phyloP scores from a whole-genome alignment of 768 basidiomycete genomes.

The Baorangia bicolor region DNA sequence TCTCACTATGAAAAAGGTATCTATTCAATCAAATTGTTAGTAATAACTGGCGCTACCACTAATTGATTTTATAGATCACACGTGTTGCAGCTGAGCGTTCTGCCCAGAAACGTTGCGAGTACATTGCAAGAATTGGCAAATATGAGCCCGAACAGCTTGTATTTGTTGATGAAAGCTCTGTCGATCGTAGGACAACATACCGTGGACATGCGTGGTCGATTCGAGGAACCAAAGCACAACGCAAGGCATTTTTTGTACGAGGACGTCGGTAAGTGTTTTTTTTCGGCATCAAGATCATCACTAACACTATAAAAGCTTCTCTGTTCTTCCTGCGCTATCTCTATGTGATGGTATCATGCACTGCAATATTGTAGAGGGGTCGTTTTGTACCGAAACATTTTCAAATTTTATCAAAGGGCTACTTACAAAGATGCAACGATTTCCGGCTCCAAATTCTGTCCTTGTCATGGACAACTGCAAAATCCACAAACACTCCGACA shows the following conservation, averaged over 20 bases:
- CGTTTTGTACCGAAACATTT: not conserved
- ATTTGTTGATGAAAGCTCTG: too few species aligned
- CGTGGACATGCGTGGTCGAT: too few species aligned
- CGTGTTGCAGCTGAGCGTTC: not conserved
- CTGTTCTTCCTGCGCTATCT: slow-evolving; percentile 29
- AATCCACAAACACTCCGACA: slow-evolving; percentile 41
- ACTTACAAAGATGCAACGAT: slow-evolving; percentile 29
- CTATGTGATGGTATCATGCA: slow-evolving; percentile 22
- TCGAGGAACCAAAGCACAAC: too few species aligned
- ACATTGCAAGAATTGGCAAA: not conserved
- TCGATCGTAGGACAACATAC: too few species aligned
- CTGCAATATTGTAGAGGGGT: slow-evolving; percentile 14
- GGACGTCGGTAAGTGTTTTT: not conserved
- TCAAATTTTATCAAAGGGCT: slow-evolving; percentile 18
- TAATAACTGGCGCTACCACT: too few species aligned
- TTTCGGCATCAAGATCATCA: not conserved
- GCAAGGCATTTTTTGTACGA: not conserved
- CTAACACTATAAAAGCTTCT: slow-evolving; percentile 16
- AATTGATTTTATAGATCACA: not conserved
- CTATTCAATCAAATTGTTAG: too few species aligned
- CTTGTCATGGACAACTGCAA: slow-evolving; percentile 41
- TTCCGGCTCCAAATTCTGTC: slow-evolving; percentile 35
- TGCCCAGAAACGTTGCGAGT: not conserved
- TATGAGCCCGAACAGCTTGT: too few species aligned
- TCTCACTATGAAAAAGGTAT: not conserved